Base-by-base conservation (phyloP, 2,329 filamentous ascomycete genomes). In the Fusarium torulosum region DNA sequence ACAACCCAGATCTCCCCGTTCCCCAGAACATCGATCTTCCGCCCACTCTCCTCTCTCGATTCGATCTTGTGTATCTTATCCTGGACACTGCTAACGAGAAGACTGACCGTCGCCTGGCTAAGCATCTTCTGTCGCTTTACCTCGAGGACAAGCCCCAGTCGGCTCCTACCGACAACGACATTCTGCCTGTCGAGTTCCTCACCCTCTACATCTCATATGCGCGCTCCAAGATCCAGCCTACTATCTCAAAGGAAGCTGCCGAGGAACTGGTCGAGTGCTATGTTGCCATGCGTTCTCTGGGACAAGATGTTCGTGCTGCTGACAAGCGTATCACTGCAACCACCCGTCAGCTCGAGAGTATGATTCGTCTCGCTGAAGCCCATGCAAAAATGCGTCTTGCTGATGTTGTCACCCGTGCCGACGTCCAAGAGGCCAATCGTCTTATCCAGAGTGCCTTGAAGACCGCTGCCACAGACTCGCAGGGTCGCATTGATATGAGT, bases 241-340 rank as follows among this genome's bases (percentile, higher is more conserved):
- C 85, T 44, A 90, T 99, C 75, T 91, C 92, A 1, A 86, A 89
- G 27, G 89, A 90, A 43, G 96, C 96, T 4, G 91, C 91, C n/a
- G 84, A 90, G 65, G 93, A 94, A 50, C 89, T 99, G 5, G 91
- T 96, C 3, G 87, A 92, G 41, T 88, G 93, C 29, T 99, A 99
- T 76, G 92, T 98, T 44, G 91, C 91, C 63, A 97, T 99, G 93
- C 94, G 96, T 69, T 93, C 94, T 75, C 89, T 99, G 0, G 96
- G 96, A 45, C 91, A 94, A 71, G 91, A 94, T 72, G 90, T 95
- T 35, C 93, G 95, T 47, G 87, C 94, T 4, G 88, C 92, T 4
- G 96, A 99, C 79, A 95, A 96, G 79, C 93, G 96, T 70, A 99
- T 99, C 81, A 99, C 96, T 0, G 96, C 96, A 40, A 99, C 96